These are phyloP conservation scores for Trichoderma sp. DNA, from an alignment of 2,329 filamentous ascomycete genomes.

Conservation along the genomic window DNA sequence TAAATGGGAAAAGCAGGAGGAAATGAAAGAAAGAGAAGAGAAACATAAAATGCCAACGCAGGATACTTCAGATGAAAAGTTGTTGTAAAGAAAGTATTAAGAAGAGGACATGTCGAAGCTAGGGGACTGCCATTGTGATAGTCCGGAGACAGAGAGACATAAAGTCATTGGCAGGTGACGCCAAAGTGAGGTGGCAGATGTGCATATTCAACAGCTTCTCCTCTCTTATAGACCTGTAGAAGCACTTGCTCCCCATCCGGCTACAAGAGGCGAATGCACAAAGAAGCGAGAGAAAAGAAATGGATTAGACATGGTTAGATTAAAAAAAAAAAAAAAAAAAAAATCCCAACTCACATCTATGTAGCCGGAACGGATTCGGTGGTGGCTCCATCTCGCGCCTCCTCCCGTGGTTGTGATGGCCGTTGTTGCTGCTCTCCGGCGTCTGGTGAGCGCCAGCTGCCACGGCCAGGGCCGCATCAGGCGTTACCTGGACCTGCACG, in stretches of 20 bases:
- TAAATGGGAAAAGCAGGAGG: background rate
- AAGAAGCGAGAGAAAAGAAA: background rate
- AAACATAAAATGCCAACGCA: background rate
- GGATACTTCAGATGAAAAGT: background rate
- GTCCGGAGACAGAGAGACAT: background rate
- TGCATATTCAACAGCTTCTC: no score
- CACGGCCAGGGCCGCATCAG: slow-evolving; percentile 17
- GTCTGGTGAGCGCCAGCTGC: slow-evolving; percentile 31
- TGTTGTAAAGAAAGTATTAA: background rate
- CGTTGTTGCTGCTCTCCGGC: slow-evolving; percentile 21
- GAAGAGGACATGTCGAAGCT: background rate
- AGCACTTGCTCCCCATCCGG: background rate
- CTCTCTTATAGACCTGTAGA: background rate
- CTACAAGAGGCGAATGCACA: background rate
- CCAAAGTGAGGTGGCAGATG: background rate
- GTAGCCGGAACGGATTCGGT: slow-evolving; percentile 45
- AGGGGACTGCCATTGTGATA: background rate
- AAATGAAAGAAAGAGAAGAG: background rate
- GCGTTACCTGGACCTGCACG: slow-evolving; percentile 30
- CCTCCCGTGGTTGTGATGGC: slow-evolving; percentile 33
- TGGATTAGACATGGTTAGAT: slow-evolving; percentile 9
- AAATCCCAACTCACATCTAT: slow-evolving; percentile 40
- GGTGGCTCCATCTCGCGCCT: slow-evolving; percentile 30
- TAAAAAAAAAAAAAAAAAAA: no score
- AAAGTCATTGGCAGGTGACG: background rate